A percentile compares a stretch with the other conserved stretches of the same genome.
Conservation (phyloP, 257 asterid genomes). For the Solanum boliviense region DNA sequence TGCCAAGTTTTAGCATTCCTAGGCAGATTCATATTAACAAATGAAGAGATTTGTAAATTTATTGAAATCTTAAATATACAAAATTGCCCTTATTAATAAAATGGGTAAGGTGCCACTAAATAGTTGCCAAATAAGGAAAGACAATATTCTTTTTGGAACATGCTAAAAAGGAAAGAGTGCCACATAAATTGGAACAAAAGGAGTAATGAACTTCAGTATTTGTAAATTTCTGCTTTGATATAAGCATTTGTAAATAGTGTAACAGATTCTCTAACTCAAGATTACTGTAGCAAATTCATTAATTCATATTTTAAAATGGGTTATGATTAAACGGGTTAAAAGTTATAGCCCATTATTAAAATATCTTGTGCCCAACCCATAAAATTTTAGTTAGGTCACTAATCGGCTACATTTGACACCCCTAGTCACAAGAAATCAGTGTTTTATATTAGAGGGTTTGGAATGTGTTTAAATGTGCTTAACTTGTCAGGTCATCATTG, state of each 20-base stretch:
- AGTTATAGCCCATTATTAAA: not conserved
- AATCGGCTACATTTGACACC: not conserved
- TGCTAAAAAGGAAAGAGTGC: not conserved
- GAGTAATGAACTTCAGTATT: not conserved
- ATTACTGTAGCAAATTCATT: not conserved
- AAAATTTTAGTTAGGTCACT: not conserved
- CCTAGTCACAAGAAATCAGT: not conserved
- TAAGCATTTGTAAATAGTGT: not conserved
- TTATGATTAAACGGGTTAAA: not conserved
- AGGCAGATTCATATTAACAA: not conserved
- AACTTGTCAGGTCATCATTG: constrained; percentile 56
- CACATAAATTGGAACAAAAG: not conserved
- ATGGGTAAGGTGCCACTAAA: not conserved
- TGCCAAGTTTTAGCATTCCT: not conserved
- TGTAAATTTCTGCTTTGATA: not conserved
- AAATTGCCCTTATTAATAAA: not conserved
- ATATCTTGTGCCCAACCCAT: not conserved
- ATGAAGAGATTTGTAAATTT: not conserved
- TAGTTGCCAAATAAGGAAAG: not conserved
- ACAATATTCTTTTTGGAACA: not conserved
- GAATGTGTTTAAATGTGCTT: not conserved
- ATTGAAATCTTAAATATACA: not conserved
- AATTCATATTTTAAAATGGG: not conserved
- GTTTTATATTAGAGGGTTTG: not conserved
- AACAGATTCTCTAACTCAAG: not conserved